Evolutionary conservation across 1,139 yeast genomes (phyloP), one percentile per base, ranked within the genome.

Genomic region (Geotrichum reessii): DNA sequence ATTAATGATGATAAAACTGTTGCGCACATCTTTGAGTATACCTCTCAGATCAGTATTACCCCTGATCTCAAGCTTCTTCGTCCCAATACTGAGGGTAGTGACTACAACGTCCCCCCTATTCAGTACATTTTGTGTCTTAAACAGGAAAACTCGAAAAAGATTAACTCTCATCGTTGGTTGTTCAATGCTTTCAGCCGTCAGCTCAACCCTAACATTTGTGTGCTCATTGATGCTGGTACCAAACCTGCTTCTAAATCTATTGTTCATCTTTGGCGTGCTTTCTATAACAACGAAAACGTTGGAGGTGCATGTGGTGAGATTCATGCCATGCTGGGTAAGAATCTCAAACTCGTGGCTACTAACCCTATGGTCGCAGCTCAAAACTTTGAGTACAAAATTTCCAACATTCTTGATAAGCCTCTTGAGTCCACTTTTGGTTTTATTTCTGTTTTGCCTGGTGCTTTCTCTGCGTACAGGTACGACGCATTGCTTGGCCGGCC

Each of bases 281-380:
- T 91, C 66, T 90, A 86, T 69, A 80, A 85, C 64, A 88, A 88
- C 69, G 85, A 90, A 0, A 85, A 86, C 65, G 93, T 90, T 61
- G 97, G 96, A 5, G 97, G 97, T 59, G 96, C 95, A 1, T 95
- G 96, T 56, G 97, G 97, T 64, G 96, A 91, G 71, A 88, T 91
- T 65, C 88, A 86, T 63, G 91, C 96, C 0, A 89, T 87, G 86
- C 80, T 90, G 70, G 96, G 97, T 21, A 81, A 79, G 59, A 96
- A 96, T 17, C 81, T 79, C 58, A 83, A 82, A 8, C 55, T 61
- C 27, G 58, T 59, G 27, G 47, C 57, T 42, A 68, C 87, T 8
- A 91, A 91, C 67, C 97, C 97, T 1, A 75, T 91, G 58, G 95
- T 91, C 42, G 96, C 97, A 0, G 86, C 96, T 0, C 97, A 91